These are phyloP conservation scores for Tricladium varicosporioides DNA, from an alignment of 2,329 filamentous ascomycete genomes.

Conservation along the genomic window DNA sequence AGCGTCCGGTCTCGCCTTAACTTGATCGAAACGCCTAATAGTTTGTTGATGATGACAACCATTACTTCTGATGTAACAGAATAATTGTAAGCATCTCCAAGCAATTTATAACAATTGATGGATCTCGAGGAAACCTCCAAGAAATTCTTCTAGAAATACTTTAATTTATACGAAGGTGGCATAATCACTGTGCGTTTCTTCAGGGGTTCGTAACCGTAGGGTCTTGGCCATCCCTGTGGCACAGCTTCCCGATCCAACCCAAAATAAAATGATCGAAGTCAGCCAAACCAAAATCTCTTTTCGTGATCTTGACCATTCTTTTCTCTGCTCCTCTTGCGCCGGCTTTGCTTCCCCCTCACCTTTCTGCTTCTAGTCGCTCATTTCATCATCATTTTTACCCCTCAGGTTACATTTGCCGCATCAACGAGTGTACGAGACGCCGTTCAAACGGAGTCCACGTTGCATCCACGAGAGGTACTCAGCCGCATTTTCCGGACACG, in stretches of 20 bases:
- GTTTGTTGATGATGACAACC: too few relatives aligned
- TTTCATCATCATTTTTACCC: neutral
- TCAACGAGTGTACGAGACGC: too few relatives aligned
- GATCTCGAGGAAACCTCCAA: too few relatives aligned
- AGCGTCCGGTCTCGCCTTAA: neutral
- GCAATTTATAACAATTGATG: too few relatives aligned
- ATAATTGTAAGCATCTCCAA: neutral
- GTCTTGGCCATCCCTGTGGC: neutral
- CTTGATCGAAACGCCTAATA: too few relatives aligned
- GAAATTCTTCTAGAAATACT: too few relatives aligned
- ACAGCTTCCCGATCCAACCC: neutral
- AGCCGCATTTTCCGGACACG: constrained; percentile 10
- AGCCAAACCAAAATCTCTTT: neutral
- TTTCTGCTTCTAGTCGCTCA: neutral
- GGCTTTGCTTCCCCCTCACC: neutral
- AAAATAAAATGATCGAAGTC: neutral
- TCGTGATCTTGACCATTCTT: neutral
- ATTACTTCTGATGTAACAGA: neutral
- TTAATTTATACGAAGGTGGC: too few relatives aligned
- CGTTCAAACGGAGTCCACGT: neutral
- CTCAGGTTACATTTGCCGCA: too few relatives aligned
- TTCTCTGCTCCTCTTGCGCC: neutral
- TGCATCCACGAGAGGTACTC: neutral
- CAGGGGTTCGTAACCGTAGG: neutral
- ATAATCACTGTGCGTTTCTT: too few relatives aligned